A percentile compares a stretch with the other conserved stretches of the same genome.
Conservation (phyloP, 306 rosid genomes). For the Acacia acuminata region DNA sequence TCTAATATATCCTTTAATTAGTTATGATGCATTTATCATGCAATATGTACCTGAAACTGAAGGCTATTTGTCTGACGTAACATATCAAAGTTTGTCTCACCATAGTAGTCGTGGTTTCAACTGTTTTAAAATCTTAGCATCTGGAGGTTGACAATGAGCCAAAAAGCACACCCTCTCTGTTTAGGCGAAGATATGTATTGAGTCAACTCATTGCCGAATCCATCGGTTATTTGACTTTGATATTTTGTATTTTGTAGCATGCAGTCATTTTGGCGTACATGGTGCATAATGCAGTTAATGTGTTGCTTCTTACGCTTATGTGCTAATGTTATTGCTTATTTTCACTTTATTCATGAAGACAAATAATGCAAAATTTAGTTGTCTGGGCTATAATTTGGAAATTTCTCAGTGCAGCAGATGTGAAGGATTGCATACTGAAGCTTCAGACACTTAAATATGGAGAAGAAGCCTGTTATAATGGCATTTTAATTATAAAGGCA, state of each 20-base stretch:
- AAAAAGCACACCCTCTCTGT: not conserved
- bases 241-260: not conserved
- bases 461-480: slow-evolving; percentile 80
- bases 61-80: not conserved
- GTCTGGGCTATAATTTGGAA: slow-evolving; percentile 38
- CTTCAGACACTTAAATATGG: slow-evolving; percentile 68
- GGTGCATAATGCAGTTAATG: not conserved
- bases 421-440: slow-evolving; percentile 70
- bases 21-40: slow-evolving; percentile 1
- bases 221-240: not conserved
- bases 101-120: not conserved
- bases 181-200: not conserved
- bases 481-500: slow-evolving; percentile 71
- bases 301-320: slow-evolving; percentile 5
- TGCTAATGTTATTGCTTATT: slow-evolving; percentile 1
- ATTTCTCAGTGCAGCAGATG: slow-evolving; percentile 86
- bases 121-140: not conserved
- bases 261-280: not conserved
- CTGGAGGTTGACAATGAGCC: slow-evolving; percentile 20
- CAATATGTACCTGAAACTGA: not conserved
- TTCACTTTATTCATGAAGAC: slow-evolving; percentile 18
- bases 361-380: slow-evolving; percentile 26
- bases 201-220: slow-evolving; percentile 9
- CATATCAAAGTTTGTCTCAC: slow-evolving; percentile 12
- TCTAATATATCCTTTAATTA: slow-evolving; percentile 33